Evolutionary conservation across 345 rosid species (phyloP), one percentile per base, ranked within the genome.

Genomic region (Mangifera indica): DNA sequence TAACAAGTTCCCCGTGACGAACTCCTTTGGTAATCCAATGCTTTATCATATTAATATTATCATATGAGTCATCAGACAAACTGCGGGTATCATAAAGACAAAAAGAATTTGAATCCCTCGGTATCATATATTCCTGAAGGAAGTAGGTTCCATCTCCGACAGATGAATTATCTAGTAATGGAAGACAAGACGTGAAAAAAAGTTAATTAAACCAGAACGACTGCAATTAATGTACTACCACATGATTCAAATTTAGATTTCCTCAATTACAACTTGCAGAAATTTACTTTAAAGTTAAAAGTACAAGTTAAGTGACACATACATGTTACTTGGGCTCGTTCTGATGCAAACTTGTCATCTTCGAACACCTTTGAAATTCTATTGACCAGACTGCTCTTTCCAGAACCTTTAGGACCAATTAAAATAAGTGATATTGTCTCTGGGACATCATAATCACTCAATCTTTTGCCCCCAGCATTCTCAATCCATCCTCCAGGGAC

Each of bases 281-380:
- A 37, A 60, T 37, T 65, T 11, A 67, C 22, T 63, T 54, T 34
- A 58, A 74, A 48, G 4, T 53, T 15, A 46, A 29, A 53, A 61
- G 52, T 11, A 69, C 40, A 49, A 65, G 67, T 45, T 32, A 29
- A 67, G 67, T 11, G 58, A 60, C 63, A 67, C 57, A 13, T 82
- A 93, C 98, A 87, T 79, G 98, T 89, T 71, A 89, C 84, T 84
- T 93, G 98, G 65, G 97, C 93, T 82, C 95, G 84, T 54, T 84
- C 84, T 7, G 89, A 73, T 15, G 87, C 80, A 64, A 84, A 87
- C 69, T 78, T 73, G 69, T 84, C 91, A 48, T 86, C 85, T 71
- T 85, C 90, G 20, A 91, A 79, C 49, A 81, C 87, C 75, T 70
- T 91, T 58, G 93, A 83, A 73, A 93, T 89, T 76, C 66, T 82